A percentile compares a stretch with the other conserved stretches of the same genome.
These are phyloP conservation scores for Zizania latifolia DNA, from an alignment of 176 grass and related monocot genomes.

Conservation along the genomic window DNA sequence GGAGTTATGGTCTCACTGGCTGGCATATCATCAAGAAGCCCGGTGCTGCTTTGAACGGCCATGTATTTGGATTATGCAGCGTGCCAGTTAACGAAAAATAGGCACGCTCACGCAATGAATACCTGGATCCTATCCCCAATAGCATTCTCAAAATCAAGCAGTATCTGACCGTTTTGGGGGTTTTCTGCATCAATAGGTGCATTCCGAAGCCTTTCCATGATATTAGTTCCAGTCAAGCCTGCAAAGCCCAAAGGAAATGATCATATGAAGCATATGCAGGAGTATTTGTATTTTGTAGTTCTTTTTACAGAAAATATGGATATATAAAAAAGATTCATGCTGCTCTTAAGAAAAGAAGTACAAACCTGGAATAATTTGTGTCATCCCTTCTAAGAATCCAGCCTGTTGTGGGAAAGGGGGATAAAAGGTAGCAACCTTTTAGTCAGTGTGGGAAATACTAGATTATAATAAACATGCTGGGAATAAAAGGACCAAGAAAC, in stretches of 20 bases:
- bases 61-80: not conserved
- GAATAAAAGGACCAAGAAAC: not conserved
- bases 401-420: constrained; percentile 49
- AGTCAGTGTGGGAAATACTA: not conserved
- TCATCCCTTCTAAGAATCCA: constrained; percentile 92
- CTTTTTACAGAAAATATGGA: not conserved
- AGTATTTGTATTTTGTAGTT: not conserved
- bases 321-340: not conserved
- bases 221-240: constrained; percentile 84
- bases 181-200: constrained; percentile 48
- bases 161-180: constrained; percentile 64
- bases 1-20: not conserved
- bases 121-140: constrained; percentile 83
- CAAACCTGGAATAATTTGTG: constrained; percentile 79
- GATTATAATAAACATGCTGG: not conserved
- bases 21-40: not conserved
- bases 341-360: not conserved
- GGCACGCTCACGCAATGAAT: constrained; percentile 50
- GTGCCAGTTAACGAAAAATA: not conserved
- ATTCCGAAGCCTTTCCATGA: constrained; percentile 77
- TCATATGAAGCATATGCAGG: not conserved
- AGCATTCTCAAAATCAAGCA: constrained; percentile 80
- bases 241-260: not conserved
- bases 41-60: not conserved
- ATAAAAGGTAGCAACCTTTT: not conserved